phyloP scores from a whole-genome alignment of 2,329 filamentous ascomycete genomes.

The Neonectria hederae region DNA sequence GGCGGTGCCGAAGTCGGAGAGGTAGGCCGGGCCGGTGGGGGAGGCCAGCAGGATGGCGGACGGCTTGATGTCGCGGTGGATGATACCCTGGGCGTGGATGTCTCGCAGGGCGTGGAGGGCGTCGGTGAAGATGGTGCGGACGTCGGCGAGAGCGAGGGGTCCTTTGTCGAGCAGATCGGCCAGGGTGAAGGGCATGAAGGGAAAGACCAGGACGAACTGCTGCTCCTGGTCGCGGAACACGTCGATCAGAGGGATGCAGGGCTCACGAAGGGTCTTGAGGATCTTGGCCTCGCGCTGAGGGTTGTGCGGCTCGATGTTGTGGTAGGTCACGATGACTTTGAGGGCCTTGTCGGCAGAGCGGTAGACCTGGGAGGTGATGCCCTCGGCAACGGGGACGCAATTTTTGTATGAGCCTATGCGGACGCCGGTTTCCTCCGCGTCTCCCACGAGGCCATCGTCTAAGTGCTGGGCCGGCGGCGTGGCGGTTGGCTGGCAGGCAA shows the following conservation, averaged over 20 bases:
- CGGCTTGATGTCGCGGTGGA: conserved; percentile 95
- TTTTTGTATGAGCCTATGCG: conserved; percentile 63
- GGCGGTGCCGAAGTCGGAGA: conserved; percentile 93
- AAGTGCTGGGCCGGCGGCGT: conserved; percentile 21
- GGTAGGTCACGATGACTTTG: conserved; percentile 83
- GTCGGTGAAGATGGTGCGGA: conserved; percentile 65
- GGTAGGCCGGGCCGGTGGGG: conserved; percentile 74
- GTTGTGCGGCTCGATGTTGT: conserved; percentile 82
- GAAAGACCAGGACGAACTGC: conserved; percentile 82
- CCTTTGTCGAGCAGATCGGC: conserved; percentile 68
- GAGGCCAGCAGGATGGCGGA: conserved; percentile 83
- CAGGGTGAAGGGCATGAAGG: conserved; percentile 81
- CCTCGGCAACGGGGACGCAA: conserved; percentile 68
- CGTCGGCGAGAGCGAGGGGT: conserved; percentile 45
- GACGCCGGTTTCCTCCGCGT: conserved; percentile 45
- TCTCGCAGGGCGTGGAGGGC: conserved; percentile 76
- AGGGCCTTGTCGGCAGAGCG: conserved; percentile 73
- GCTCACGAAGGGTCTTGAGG: conserved; percentile 65
- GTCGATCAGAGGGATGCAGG: conserved; percentile 74
- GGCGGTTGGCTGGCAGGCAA: conserved; percentile 48
- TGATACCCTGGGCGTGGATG: conserved; percentile 78
- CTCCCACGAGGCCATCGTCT: conserved; percentile 5
- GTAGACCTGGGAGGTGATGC: conserved; percentile 86
- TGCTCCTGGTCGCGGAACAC: conserved; percentile 77
- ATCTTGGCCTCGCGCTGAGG: conserved; percentile 82